Base-by-base conservation (phyloP, 2,329 filamentous ascomycete genomes). In the Aspergillus sp. region DNA sequence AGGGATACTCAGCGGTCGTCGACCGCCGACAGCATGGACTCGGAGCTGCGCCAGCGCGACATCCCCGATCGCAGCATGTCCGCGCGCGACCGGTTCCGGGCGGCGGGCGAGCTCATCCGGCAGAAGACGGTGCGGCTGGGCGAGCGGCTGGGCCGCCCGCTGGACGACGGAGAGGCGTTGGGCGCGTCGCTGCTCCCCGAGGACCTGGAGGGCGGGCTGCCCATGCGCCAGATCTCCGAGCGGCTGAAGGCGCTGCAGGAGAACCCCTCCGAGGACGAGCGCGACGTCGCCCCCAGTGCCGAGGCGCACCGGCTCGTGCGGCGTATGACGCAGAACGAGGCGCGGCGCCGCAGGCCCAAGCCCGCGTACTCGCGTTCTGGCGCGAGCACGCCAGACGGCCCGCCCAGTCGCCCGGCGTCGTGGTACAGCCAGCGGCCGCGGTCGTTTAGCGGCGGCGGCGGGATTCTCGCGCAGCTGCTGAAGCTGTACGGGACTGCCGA, bases 401-500 rank as follows among this genome's bases (percentile, higher is more conserved):
- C 58, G 22, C 40, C 40, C 22, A 47, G 63, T 40, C 57, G 60
- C 32, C 61, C 61, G 17, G 57, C 60, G n/a, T 59, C 61, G 14
- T 57, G 55, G 55, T 65, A 65, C 36, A 56, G 57, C 3, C 43
- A 53, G 19, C 59, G 62, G 13, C 59, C 58, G n/a, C 65, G 65
- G 14, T 65, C 63, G 2, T 52, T 65, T 14, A 58, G 51, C 14
- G 66, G 66, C 3, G 65, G 66, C 2, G 66, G 69, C 3, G 89
- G 90, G 24, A 83, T 93, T 42, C 73, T 95, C 1, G 84, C 86
- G 0, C 86, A 85, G 1, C 73, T 95, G 1, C 74, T 94, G 46
- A 88, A 85, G 66, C 75, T 91, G 3, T 87, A 90, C 60, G 79
- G 82, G 49, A 74, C 78, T 58, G 76, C 79, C 64, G 63, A 63